phyloP scores from a whole-genome alignment of 768 basidiomycete genomes.

The Tricholoma terreum region DNA sequence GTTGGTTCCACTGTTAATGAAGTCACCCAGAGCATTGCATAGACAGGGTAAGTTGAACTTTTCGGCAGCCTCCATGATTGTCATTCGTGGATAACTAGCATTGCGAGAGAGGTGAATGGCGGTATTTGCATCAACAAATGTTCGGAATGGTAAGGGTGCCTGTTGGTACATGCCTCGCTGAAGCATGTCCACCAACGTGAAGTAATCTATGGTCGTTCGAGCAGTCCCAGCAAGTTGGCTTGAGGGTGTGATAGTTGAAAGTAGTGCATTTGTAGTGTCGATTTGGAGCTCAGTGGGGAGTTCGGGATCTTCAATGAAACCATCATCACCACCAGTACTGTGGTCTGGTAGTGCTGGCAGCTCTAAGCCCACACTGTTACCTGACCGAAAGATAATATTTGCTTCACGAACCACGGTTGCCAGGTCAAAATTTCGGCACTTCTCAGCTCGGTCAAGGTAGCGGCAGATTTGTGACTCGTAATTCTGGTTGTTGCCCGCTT shows the following conservation, averaged over 20 bases:
- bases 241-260: not conserved
- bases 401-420: conserved; percentile 3
- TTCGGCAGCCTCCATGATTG: not conserved
- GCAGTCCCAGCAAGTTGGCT: not conserved
- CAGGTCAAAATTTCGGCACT: conserved; percentile 15
- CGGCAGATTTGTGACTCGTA: conserved; percentile 9
- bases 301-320: not conserved
- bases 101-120: conserved; percentile 9
- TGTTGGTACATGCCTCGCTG: not conserved
- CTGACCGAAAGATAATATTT: not conserved
- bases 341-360: not conserved
- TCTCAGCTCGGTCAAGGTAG: conserved; percentile 7
- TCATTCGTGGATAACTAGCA: not conserved
- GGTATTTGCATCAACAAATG: not conserved
- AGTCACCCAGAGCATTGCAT: not conserved
- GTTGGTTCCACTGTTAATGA: not conserved
- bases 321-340: not conserved
- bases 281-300: not conserved
- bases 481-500: not conserved
- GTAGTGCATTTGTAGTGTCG: not conserved
- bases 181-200: conserved; percentile 1
- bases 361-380: not conserved
- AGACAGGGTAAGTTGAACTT: conserved; percentile 10
- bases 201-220: not conserved
- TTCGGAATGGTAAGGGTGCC: not conserved